Evolutionary conservation across 2,329 filamentous ascomycete species (phyloP).

Genomic region (Huntiella decipiens): DNA sequence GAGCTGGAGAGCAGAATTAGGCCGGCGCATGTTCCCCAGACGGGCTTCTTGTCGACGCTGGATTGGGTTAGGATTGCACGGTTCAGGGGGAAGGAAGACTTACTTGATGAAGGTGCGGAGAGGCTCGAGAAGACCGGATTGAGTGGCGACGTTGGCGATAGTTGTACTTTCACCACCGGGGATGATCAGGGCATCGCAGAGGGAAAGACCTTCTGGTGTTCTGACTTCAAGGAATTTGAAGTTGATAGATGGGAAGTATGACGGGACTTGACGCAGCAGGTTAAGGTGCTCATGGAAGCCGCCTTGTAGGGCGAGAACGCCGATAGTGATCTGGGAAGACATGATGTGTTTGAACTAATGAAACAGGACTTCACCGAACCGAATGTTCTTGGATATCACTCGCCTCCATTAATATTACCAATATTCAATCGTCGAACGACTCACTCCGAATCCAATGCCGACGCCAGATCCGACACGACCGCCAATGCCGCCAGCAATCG

Average conservation of each 20-base stretch:
- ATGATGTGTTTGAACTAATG: neutral
- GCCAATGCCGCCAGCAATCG: no score
- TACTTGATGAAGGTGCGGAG: conserved; percentile 82
- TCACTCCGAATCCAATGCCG: no score
- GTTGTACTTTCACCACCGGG: conserved; percentile 92
- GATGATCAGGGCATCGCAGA: conserved; percentile 69
- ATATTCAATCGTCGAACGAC: no score
- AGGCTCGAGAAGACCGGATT: conserved; percentile 66
- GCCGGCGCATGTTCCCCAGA: conserved; percentile 92
- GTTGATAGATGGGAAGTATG: conserved; percentile 8
- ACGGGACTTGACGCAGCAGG: conserved; percentile 46
- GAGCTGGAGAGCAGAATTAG: conserved; percentile 78
- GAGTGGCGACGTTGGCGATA: conserved; percentile 70
- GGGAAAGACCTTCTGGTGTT: conserved; percentile 47
- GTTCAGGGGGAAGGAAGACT: conserved; percentile 16
- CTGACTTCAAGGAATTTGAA: conserved; percentile 61
- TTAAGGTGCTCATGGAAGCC: conserved; percentile 79
- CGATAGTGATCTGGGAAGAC: conserved; percentile 27
- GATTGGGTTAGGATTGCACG: neutral
- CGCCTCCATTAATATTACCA: no score
- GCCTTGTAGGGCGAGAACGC: conserved; percentile 64
- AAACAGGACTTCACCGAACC: no score
- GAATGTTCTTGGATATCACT: no score
- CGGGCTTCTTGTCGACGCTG: conserved; percentile 58
- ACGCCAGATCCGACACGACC: no score